Percentiles rank a stretch among this genome's conserved stretches.
phyloP scores from a whole-genome alignment of 352 stramenopile genomes.

The Blastocystis sp. region DNA sequence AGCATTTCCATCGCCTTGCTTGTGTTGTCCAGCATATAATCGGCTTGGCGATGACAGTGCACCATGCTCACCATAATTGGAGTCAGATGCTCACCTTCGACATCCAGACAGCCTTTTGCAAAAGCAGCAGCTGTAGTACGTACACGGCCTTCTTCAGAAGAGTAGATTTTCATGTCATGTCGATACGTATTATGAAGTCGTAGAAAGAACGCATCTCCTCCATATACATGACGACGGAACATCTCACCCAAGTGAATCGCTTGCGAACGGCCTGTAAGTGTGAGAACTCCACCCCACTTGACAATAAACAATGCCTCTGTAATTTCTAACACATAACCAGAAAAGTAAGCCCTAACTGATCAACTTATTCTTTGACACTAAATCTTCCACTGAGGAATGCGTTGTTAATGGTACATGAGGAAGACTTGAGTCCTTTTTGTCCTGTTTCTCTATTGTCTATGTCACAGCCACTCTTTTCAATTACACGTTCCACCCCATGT shows the following conservation, averaged over 20 bases:
- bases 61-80: constrained; percentile 96
- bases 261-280: constrained; percentile 89
- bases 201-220: constrained; percentile 72
- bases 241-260: constrained; percentile 84
- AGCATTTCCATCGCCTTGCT: constrained; percentile 89
- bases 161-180: constrained; percentile 99
- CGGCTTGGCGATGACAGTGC: constrained; percentile 76
- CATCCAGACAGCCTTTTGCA: constrained; percentile 86
- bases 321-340: constrained; percentile 64
- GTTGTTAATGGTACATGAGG: constrained; percentile 66
- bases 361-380: constrained; percentile 46
- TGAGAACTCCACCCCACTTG: constrained; percentile 98
- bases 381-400: constrained; percentile 73
- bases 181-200: constrained; percentile 97
- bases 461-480: background rate
- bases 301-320: constrained; percentile 93
- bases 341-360: constrained; percentile 59
- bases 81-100: constrained; percentile 91
- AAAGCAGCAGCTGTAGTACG: constrained; percentile 99
- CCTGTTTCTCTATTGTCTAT: constrained; percentile 57
- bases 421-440: constrained; percentile 59
- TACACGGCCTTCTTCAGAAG: constrained; percentile 93
- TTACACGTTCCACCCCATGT: background rate
- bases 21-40: constrained; percentile 95
- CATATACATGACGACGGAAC: constrained; percentile 78